Evolutionary conservation across 2,329 filamentous ascomycete genomes (phyloP).

Genomic region (Colletotrichum chrysophilum): DNA sequence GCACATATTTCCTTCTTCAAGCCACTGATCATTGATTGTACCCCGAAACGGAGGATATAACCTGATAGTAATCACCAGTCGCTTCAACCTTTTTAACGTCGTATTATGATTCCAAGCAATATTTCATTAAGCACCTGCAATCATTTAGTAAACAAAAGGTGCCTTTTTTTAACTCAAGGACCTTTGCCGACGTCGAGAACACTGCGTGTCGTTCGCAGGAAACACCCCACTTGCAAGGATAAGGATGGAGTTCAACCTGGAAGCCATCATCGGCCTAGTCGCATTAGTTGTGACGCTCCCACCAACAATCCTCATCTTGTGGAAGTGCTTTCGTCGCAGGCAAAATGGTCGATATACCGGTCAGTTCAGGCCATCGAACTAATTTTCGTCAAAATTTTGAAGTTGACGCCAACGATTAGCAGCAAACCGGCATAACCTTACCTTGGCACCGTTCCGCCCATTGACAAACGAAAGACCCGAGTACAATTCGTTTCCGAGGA

Average conservation of each 20-base stretch:
- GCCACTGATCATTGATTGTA: too few relatives aligned
- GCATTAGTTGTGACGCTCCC: background rate
- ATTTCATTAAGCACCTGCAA: too few relatives aligned
- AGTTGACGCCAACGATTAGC: accelerated
- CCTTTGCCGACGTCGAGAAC: too few relatives aligned
- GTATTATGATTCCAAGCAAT: too few relatives aligned
- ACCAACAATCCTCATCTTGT: accelerated
- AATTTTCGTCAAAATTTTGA: too few relatives aligned
- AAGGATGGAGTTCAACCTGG: background rate
- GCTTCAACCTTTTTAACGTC: accelerated
- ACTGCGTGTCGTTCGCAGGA: accelerated
- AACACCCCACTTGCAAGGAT: accelerated
- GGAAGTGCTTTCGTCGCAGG: background rate
- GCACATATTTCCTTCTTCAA: too few relatives aligned
- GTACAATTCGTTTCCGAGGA: background rate
- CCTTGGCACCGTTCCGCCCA: background rate
- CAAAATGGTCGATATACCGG: background rate
- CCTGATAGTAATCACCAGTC: accelerated
- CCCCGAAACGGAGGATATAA: background rate
- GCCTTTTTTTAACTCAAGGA: too few relatives aligned
- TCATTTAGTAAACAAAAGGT: too few relatives aligned
- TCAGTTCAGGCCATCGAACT: background rate
- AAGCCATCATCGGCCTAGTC: background rate
- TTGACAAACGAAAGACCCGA: background rate
- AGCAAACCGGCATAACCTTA: background rate